phyloP scores from a whole-genome alignment of 345 rosid genomes.

The Gossypium anomalum region DNA sequence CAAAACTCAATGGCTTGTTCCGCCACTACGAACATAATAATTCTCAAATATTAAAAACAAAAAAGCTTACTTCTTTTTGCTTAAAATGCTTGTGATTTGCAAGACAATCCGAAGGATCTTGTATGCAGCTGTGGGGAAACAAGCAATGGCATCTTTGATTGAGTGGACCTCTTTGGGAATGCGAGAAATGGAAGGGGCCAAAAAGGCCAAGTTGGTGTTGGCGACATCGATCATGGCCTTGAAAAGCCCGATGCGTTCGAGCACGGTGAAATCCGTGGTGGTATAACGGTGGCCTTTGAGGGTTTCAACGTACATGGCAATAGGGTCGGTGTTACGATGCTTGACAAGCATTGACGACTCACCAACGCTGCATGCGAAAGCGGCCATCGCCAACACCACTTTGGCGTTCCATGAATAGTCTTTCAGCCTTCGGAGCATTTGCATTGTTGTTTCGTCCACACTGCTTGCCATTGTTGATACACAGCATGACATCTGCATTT shows the following conservation, averaged over 20 bases:
- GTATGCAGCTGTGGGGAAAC: not conserved
- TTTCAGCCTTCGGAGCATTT: not conserved
- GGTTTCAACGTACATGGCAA: not conserved
- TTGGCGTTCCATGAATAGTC: conserved; percentile 7
- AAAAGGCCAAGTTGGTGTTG: not conserved
- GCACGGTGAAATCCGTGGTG: not conserved
- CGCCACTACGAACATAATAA: too few species aligned
- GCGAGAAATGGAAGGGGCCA: not conserved
- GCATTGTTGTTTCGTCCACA: not conserved
- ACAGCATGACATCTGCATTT: conserved; percentile 2
- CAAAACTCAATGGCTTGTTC: too few species aligned
- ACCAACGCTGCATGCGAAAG: not conserved
- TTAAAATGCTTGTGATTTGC: not conserved
- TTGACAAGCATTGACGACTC: not conserved
- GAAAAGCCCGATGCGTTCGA: not conserved
- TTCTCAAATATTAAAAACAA: too few species aligned
- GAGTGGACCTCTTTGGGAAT: not conserved
- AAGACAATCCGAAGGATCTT: not conserved
- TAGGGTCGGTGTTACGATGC: not conserved
- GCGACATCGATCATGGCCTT: not conserved
- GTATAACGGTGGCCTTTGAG: not conserved
- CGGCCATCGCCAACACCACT: conserved; percentile 7
- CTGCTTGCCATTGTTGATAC: not conserved
- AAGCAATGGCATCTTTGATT: not conserved
- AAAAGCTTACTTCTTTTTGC: not conserved